Conservation (phyloP, 371 early-diverging fungal species). For the Conidiobolus incongruus region DNA sequence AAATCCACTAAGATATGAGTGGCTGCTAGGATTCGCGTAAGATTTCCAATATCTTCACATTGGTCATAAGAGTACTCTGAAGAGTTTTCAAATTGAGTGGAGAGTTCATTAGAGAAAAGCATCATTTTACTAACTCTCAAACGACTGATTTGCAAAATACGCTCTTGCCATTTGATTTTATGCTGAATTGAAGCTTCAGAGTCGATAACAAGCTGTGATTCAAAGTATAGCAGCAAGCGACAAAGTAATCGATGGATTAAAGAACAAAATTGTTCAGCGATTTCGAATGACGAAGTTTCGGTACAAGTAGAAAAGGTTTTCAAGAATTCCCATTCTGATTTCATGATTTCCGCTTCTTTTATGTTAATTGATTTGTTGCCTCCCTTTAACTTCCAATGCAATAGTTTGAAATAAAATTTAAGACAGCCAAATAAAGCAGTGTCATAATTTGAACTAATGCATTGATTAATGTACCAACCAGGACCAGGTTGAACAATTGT, state of each 20-base stretch:
- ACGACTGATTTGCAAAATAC: conserved; percentile 34
- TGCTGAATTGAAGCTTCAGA: conserved; percentile 18
- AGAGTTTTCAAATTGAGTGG: conserved; percentile 8
- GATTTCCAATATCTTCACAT: too few relatives aligned
- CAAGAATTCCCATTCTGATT: conserved; percentile 59
- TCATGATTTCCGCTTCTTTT: conserved; percentile 55
- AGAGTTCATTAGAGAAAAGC: not conserved
- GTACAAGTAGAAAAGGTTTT: conserved; percentile 39
- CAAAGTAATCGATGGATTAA: conserved; percentile 13
- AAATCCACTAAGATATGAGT: conserved; percentile 5
- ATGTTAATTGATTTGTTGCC: conserved; percentile 17
- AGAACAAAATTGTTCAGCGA: conserved; percentile 55
- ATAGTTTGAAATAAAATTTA: conserved; percentile 53
- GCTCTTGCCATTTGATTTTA: conserved; percentile 27
- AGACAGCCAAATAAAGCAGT: conserved; percentile 38
- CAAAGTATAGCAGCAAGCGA: conserved; percentile 22
- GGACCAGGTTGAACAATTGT: conserved; percentile 31
- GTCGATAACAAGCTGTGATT: conserved; percentile 16
- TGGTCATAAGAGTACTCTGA: conserved; percentile 7
- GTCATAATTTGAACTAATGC: conserved; percentile 42
- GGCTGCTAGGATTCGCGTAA: conserved; percentile 4
- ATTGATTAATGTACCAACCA: conserved; percentile 41
- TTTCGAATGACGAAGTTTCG: conserved; percentile 45
- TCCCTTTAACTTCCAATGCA: conserved; percentile 40
- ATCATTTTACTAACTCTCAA: conserved; percentile 27